These are phyloP conservation scores for Diaporthe velutina DNA, from an alignment of 2,329 filamentous ascomycete genomes.

Conservation along the genomic window DNA sequence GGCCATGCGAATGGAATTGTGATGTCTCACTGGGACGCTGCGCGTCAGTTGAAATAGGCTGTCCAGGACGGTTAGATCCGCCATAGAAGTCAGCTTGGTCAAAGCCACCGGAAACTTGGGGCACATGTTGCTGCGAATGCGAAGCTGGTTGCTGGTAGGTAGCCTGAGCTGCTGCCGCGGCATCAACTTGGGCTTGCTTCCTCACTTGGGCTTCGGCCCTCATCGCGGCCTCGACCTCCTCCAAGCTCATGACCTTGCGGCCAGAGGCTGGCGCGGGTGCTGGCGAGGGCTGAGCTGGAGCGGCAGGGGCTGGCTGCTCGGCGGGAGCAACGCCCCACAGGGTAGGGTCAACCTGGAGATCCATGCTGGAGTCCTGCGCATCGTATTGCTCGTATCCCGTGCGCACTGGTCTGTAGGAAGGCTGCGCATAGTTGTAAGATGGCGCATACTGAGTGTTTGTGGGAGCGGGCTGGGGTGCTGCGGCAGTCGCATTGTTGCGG, in stretches of 20 bases:
- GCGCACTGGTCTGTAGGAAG: slow-evolving; percentile 71
- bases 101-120: slow-evolving; percentile 38
- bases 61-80: slow-evolving; percentile 33
- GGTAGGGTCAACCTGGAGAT: slow-evolving; percentile 91
- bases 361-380: slow-evolving; percentile 85
- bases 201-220: slow-evolving; percentile 71
- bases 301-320: slow-evolving; percentile 56
- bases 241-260: slow-evolving; percentile 92
- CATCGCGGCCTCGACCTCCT: slow-evolving; percentile 97
- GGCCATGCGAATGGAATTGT: slow-evolving; percentile 55
- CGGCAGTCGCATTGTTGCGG: slow-evolving; percentile 75
- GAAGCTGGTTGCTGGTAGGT: slow-evolving; percentile 45
- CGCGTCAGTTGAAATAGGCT: slow-evolving; percentile 45
- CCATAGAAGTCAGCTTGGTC: slow-evolving; percentile 37
- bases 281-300: slow-evolving; percentile 46
- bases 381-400: slow-evolving; percentile 94
- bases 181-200: slow-evolving; percentile 54
- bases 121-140: slow-evolving; percentile 43
- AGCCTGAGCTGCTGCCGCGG: slow-evolving; percentile 50
- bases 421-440: slow-evolving; percentile 55
- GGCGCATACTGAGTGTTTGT: slow-evolving; percentile 46
- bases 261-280: slow-evolving; percentile 52
- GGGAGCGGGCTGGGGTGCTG: slow-evolving; percentile 51
- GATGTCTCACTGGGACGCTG: slow-evolving; percentile 46
- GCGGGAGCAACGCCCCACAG: slow-evolving; percentile 88